Conservation (phyloP, 2,329 filamentous ascomycete genomes). For the Phoma sp. region DNA sequence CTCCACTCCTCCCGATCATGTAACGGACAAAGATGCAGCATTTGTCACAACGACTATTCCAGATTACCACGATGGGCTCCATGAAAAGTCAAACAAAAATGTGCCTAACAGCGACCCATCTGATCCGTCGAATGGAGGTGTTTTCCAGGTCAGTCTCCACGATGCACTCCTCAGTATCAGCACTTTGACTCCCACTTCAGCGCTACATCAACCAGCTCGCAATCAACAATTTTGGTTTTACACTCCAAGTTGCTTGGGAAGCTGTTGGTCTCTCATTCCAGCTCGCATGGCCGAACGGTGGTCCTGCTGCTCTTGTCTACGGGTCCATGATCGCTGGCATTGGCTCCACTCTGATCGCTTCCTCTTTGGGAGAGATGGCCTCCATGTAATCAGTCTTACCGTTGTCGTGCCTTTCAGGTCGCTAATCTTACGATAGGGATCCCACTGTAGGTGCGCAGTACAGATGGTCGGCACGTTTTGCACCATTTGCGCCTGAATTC, state of each 20-base stretch:
- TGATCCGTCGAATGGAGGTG: too few species aligned
- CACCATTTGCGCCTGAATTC: slow-evolving; percentile 24
- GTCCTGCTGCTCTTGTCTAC: slow-evolving; percentile 38
- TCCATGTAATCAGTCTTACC: slow-evolving; percentile 28
- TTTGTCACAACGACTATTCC: too few species aligned
- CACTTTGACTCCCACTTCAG: not conserved
- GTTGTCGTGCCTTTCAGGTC: too few species aligned
- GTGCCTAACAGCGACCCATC: too few species aligned
- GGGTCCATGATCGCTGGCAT: slow-evolving; percentile 35
- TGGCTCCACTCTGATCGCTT: slow-evolving; percentile 39
- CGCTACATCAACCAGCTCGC: slow-evolving; percentile 37
- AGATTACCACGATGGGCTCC: too few species aligned
- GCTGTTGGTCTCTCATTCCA: slow-evolving; percentile 37
- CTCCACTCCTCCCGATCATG: too few species aligned
- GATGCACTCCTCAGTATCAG: too few species aligned
- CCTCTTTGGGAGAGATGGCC: slow-evolving; percentile 41
- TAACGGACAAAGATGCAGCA: too few species aligned
- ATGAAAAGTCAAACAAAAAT: too few species aligned
- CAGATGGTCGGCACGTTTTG: slow-evolving; percentile 39
- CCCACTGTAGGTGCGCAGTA: slow-evolving; percentile 45
- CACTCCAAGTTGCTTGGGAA: slow-evolving; percentile 36
- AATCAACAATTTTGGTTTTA: slow-evolving; percentile 33
- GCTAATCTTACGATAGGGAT: slow-evolving; percentile 20
- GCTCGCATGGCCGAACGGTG: slow-evolving; percentile 37
- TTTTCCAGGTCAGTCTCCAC: too few species aligned